Evolutionary conservation across 768 basidiomycete species (phyloP).

Genomic region (Thelephora aurantiotincta): DNA sequence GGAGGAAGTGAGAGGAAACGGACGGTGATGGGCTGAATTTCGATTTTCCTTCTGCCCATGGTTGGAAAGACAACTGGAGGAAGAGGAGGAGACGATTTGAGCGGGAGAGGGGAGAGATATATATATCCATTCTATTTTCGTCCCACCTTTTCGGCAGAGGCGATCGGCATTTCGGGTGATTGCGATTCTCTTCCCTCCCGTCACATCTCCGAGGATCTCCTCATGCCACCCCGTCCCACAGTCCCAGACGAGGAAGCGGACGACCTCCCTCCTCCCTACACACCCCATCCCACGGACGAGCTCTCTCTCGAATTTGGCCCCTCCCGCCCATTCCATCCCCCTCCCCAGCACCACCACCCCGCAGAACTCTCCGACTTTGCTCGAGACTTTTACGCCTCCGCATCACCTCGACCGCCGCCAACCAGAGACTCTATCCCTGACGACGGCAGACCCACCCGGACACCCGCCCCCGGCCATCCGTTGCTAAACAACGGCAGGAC

Average conservation of each 20-base stretch:
- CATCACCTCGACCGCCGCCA: conserved; percentile 1
- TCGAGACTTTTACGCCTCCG: conserved; percentile 53
- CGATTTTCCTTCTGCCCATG: conserved; percentile 73
- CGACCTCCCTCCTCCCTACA: conserved; percentile 63
- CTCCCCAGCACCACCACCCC: conserved; percentile 2
- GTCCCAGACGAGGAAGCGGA: conserved; percentile 17
- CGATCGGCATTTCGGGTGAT: not conserved
- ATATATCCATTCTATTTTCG: no score
- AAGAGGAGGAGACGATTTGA: conserved; percentile 1
- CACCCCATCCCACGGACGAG: conserved; percentile 47
- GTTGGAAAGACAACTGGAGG: conserved; percentile 1
- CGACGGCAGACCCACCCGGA: conserved; percentile 49
- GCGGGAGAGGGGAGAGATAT: not conserved
- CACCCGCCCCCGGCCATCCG: conserved; percentile 53
- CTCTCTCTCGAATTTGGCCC: conserved; percentile 51
- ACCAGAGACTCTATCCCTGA: conserved; percentile 16
- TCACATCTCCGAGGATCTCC: no score
- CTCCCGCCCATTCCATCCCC: conserved; percentile 7
- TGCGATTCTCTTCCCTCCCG: not conserved
- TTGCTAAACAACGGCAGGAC: conserved; percentile 45
- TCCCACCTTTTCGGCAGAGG: no score
- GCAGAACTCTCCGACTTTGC: conserved; percentile 36
- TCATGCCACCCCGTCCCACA: not conserved
- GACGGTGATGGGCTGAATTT: conserved; percentile 70
- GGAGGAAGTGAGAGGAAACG: conserved; percentile 19